Percentiles rank a stretch among this genome's conserved stretches.
Conservation (phyloP, 495 filamentous ascomycete genomes). For the Xylaria sp. region DNA sequence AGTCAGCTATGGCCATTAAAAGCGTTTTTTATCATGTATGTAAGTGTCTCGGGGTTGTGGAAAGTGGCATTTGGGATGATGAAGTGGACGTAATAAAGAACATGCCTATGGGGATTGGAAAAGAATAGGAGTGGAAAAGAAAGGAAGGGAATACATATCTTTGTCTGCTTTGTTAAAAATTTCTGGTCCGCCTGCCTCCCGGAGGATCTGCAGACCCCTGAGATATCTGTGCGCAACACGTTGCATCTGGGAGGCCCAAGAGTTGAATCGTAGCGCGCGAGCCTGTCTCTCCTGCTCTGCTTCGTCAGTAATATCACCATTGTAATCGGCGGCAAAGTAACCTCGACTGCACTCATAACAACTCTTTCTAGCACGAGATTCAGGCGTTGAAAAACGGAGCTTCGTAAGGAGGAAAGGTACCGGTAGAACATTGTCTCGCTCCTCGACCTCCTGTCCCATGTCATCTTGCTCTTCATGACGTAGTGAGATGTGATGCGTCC, state of each 20-base stretch:
- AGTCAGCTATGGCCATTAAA: neutral
- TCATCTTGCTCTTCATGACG: neutral
- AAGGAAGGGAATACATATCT: neutral
- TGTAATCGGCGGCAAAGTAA: neutral
- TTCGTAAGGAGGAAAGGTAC: neutral
- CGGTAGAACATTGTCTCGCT: neutral
- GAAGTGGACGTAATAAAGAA: neutral
- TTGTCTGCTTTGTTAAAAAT: neutral
- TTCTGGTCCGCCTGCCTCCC: neutral
- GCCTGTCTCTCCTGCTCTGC: neutral
- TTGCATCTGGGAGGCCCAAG: neutral
- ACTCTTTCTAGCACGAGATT: neutral
- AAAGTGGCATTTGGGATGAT: neutral
- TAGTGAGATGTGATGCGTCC: neutral
- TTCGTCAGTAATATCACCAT: neutral
- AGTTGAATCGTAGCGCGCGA: neutral
- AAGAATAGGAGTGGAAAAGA: too few species aligned
- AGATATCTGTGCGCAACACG: neutral
- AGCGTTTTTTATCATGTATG: too few species aligned
- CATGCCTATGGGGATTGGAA: too few species aligned
- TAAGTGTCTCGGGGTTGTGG: too few species aligned
- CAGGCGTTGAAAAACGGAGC: neutral
- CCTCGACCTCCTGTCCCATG: neutral
- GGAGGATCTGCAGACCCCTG: neutral
- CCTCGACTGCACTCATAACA: slow-evolving; percentile 1